Evolutionary conservation across 495 filamentous ascomycete species (phyloP), one percentile per base, ranked within the genome.

Genomic region (Paragyromitra xinjiangensis): DNA sequence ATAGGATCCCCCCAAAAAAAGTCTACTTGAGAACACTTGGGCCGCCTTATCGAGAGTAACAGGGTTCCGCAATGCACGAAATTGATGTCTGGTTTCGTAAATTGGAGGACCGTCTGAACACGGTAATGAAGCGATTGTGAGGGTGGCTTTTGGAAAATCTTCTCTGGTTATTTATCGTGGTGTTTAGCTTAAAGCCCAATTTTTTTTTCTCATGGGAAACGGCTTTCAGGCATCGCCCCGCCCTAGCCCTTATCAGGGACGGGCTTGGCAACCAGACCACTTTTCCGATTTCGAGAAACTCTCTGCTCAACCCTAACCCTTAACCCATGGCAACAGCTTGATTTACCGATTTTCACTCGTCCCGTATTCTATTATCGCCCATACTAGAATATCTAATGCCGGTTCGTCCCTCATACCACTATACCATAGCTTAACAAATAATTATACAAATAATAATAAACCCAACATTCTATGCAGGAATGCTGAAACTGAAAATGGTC

Each of bases 401-500:
- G 51, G 6, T 50, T 62, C 50, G 67, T 67, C 51, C 50, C 19
- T 64, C 26, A 48, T 74, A 29, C n/a, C 26, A n/a, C 63, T 34
- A 22, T 58, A n/a, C 29, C 7, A 42, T 68, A 40, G 9, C 22
- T 12, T 22, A 19, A 53, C 29, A 68, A 68, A 62, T 48, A 67
- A 69, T 62, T 75, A 53, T 74, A 69, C 64, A 75, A 65, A 72
- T 45, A 65, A 59, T 24, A 56, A 64, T 50, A 39, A 70, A 40
- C 12, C 37, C 40, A 39, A 9, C 26, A 29, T 22, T 19, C 44
- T 63, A 78, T 16, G 40, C 56, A 56, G 39, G 50, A 70, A 59
- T 66, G 29, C 45, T 50, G 40, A 91, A 92, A 64, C 85, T 87
- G 87, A 98, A 99, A 73, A 99, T 85, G 82, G 86, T 89, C 84